phyloP scores from a whole-genome alignment of 768 basidiomycete genomes.

The Daedaleopsis nitida region DNA sequence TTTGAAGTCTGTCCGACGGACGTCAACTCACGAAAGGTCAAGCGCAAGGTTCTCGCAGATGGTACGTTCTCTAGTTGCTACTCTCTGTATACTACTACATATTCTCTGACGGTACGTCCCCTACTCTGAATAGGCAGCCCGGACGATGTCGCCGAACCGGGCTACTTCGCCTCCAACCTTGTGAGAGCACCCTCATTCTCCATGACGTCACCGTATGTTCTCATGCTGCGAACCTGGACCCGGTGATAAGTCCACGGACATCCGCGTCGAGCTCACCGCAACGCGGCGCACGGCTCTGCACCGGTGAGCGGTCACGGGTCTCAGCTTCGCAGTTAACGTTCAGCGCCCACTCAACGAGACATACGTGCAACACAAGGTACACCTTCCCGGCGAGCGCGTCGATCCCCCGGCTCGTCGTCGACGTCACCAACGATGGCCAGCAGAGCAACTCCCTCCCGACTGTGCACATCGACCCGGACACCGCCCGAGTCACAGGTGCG shows the following conservation, averaged over 20 bases:
- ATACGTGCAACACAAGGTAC: constrained; percentile 20
- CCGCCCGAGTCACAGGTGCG: constrained; percentile 51
- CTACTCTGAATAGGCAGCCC: constrained; percentile 43
- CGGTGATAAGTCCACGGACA: constrained; percentile 12
- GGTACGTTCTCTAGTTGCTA: constrained; percentile 36
- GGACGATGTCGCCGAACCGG: constrained; percentile 64
- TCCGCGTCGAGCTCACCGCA: constrained; percentile 61
- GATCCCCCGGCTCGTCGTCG: constrained; percentile 55
- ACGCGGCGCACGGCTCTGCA: constrained; percentile 62
- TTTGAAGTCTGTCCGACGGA: constrained; percentile 55
- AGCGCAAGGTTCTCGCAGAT: constrained; percentile 48
- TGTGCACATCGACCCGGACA: constrained; percentile 49
- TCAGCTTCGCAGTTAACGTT: background rate
- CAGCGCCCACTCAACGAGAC: too few species aligned
- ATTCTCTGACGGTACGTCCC: too few species aligned
- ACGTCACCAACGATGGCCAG: constrained; percentile 65
- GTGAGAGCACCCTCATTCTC: constrained; percentile 31
- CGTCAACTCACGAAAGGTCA: constrained; percentile 45
- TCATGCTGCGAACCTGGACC: background rate
- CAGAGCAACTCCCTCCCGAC: constrained; percentile 50
- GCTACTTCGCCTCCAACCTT: constrained; percentile 66
- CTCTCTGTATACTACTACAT: background rate
- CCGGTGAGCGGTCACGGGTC: constrained; percentile 36
- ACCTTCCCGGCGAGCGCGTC: constrained; percentile 30
- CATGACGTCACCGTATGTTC: background rate